Evolutionary conservation across 305 asterid genomes (phyloP).

Genomic region (Fraxinus baroniana): DNA sequence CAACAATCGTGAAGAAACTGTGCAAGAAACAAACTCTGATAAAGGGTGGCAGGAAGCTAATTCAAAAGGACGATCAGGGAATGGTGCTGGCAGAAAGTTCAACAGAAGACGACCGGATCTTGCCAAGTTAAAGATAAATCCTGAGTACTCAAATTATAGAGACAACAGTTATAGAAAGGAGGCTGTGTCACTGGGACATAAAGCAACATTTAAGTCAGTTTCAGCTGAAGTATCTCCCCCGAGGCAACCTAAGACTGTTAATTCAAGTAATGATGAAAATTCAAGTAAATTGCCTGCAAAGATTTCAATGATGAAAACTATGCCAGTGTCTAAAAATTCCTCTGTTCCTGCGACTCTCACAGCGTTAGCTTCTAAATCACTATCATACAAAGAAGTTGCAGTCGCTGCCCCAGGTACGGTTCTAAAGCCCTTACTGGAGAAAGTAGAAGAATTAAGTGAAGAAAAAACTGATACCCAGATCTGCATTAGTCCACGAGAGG

Average conservation of each 20-base stretch:
- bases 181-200: constrained; percentile 52
- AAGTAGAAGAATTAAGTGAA: constrained; percentile 71
- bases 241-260: constrained; percentile 48
- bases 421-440: constrained; percentile 93
- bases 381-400: constrained; percentile 98
- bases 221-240: constrained; percentile 44
- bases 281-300: constrained; percentile 48
- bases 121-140: constrained; percentile 60
- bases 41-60: constrained; percentile 99
- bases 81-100: constrained; percentile 53
- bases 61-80: constrained; percentile 71
- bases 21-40: constrained; percentile 59
- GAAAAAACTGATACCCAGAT: constrained; percentile 59
- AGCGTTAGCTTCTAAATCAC: constrained; percentile 78
- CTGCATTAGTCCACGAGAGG: constrained; percentile 58
- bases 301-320: constrained; percentile 41
- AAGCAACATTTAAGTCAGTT: constrained; percentile 42
- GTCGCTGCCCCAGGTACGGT: constrained; percentile 96
- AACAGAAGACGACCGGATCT: constrained; percentile 74
- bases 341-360: constrained; percentile 57
- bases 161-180: constrained; percentile 60
- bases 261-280: constrained; percentile 41
- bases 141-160: constrained; percentile 46
- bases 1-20: constrained; percentile 37
- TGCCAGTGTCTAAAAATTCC: constrained; percentile 45